phyloP scores from a whole-genome alignment of 2,329 filamentous ascomycete genomes.

The Phyllosticta citriasiana region DNA sequence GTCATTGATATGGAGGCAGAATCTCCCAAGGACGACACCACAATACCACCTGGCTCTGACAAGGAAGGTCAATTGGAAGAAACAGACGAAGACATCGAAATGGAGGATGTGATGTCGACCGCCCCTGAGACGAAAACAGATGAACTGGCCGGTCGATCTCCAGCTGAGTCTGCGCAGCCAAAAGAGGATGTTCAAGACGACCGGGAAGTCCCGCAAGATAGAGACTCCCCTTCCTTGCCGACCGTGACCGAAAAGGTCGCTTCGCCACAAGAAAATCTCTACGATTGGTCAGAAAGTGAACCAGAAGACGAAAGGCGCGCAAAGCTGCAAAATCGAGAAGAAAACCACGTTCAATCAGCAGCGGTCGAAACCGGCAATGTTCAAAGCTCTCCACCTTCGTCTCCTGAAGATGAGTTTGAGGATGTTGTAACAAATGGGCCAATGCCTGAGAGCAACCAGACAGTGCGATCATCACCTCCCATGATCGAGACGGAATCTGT shows the following conservation, averaged over 20 bases:
- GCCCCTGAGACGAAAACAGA: slow-evolving; percentile 29
- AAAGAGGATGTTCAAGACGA: not conserved
- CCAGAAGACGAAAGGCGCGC: slow-evolving; percentile 4
- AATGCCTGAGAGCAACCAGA: slow-evolving; percentile 13
- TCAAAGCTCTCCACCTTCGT: slow-evolving; percentile 29
- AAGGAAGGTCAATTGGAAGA: slow-evolving; percentile 41
- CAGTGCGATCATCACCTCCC: not conserved
- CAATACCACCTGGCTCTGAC: not conserved
- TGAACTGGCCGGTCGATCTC: slow-evolving; percentile 34
- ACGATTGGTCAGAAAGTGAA: slow-evolving; percentile 45
- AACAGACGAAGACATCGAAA: slow-evolving; percentile 30
- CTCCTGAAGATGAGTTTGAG: slow-evolving; percentile 42
- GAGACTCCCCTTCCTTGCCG: not conserved
- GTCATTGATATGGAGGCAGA: slow-evolving; percentile 52
- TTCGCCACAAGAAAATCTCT: not conserved
- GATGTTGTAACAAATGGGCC: slow-evolving; percentile 22
- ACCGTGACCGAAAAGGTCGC: not conserved
- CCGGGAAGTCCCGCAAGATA: not conserved
- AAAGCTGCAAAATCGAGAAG: not conserved
- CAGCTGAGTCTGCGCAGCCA: slow-evolving; percentile 31
- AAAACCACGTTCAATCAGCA: not conserved
- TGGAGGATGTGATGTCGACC: slow-evolving; percentile 24
- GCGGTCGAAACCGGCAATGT: slow-evolving; percentile 11
- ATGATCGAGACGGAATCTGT: not conserved
- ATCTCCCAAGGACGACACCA: not conserved